Percentiles rank a stretch among this genome's conserved stretches.
These are phyloP conservation scores for Tinospora cordifolia DNA, from an alignment of 164 flowering plant species.

Conservation along the genomic window DNA sequence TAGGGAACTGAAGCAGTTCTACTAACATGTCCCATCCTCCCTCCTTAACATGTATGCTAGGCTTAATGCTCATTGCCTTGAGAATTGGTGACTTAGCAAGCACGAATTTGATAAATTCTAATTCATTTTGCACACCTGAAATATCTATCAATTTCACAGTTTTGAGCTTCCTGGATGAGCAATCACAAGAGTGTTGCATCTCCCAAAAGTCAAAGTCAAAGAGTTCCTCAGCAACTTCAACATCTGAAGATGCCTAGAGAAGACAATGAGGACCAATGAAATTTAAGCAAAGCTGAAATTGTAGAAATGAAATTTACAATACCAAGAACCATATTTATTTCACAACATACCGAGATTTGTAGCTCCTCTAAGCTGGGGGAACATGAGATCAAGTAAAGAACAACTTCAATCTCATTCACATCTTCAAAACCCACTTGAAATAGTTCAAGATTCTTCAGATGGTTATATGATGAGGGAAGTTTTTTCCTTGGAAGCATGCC, in stretches of 20 bases:
- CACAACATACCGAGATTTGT: constrained; percentile 43
- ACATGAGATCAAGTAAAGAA: constrained; percentile 46
- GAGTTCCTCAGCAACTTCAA: constrained; percentile 21
- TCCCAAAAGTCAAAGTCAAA: constrained; percentile 43
- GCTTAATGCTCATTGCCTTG: constrained; percentile 38
- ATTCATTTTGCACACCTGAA: constrained; percentile 42
- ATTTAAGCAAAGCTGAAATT: background rate
- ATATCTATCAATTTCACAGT: constrained; percentile 48
- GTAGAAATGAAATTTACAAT: background rate
- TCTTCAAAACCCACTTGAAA: constrained; percentile 68
- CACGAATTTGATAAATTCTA: constrained; percentile 53
- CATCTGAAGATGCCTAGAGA: constrained; percentile 29
- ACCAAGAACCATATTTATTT: background rate
- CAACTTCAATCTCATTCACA: constrained; percentile 46
- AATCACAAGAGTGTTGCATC: constrained; percentile 24
- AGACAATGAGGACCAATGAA: constrained; percentile 1
- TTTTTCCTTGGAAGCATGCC: constrained; percentile 31
- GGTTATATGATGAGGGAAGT: constrained; percentile 26
- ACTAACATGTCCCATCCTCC: constrained; percentile 39
- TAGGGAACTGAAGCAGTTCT: constrained; percentile 23
- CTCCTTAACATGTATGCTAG: constrained; percentile 32
- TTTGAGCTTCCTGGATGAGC: constrained; percentile 32
- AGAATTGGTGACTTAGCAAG: constrained; percentile 53
- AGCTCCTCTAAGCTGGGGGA: constrained; percentile 53
- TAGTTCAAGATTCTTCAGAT: constrained; percentile 44